Evolutionary conservation across 139 green algal species (phyloP).

Genomic region (Tetraselmis striata): DNA sequence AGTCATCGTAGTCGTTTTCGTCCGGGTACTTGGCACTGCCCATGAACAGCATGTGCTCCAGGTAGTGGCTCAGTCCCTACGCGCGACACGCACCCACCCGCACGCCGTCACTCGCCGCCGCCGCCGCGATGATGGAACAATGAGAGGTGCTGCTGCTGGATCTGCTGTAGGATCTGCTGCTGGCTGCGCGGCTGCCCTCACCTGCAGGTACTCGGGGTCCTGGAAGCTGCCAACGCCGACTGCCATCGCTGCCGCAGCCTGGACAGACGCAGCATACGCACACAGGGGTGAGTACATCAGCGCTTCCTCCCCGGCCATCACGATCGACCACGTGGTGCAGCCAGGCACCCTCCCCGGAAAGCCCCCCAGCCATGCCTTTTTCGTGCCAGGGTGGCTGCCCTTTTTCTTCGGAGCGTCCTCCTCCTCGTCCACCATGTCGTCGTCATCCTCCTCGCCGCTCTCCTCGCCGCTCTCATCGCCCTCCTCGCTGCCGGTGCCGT

Average conservation of each 20-base stretch:
- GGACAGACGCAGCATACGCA: background rate
- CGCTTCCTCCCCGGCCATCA: too few relatives aligned
- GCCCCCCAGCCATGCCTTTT: background rate
- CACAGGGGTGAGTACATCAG: too few relatives aligned
- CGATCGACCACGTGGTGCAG: too few relatives aligned
- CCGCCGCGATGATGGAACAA: too few relatives aligned
- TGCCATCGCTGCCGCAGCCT: slow-evolving; percentile 85
- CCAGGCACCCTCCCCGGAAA: too few relatives aligned
- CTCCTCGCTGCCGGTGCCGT: slow-evolving; percentile 16
- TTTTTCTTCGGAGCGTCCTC: slow-evolving; percentile 21
- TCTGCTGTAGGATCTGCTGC: too few relatives aligned
- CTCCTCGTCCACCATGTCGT: slow-evolving; percentile 2
- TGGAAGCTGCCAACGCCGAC: slow-evolving; percentile 83
- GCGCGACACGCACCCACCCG: background rate
- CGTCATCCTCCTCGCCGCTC: slow-evolving; percentile 22
- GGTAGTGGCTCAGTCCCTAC: slow-evolving; percentile 81
- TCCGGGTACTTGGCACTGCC: slow-evolving; percentile 83
- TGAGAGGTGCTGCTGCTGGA: too few relatives aligned
- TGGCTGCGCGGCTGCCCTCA: too few relatives aligned
- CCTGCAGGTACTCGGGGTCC: slow-evolving; percentile 71
- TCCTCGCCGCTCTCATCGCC: slow-evolving; percentile 28
- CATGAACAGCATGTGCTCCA: slow-evolving; percentile 99
- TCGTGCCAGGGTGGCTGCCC: background rate
- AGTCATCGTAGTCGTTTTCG: slow-evolving; percentile 96
- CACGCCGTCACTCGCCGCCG: too few relatives aligned